Evolutionary conservation across 768 basidiomycete species (phyloP), one percentile per base, ranked within the genome.

Genomic region (Termitomyces sp.): DNA sequence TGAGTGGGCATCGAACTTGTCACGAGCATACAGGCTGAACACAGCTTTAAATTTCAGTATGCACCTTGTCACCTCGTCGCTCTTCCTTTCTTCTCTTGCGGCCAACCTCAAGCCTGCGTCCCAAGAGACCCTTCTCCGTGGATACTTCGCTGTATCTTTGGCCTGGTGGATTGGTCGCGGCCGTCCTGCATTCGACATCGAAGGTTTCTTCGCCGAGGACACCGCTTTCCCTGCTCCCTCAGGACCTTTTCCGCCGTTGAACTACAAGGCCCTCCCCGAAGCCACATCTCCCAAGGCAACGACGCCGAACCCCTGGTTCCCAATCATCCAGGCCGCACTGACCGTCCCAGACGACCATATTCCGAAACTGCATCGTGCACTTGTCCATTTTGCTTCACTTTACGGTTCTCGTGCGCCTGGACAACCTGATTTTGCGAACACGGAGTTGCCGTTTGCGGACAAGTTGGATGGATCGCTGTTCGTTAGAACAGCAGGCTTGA

Each of bases 381-480:
- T 85, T 38, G 72, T 74, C 16, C 79, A 82, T 65, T 80, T 75
- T 53, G 75, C 69, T 5, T 51, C 62, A 10, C 29, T 78, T 49
- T 85, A 80, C 49, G 83, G 82, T 10, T 59, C 64, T 31, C 71
- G 79, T 38, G 56, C 60, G 9, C 49, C 62, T 19, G 63, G 65
- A 16, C 42, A 56, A 45, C 47, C 60, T 29, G 58, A 66, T 54
- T 65, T 69, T 49, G 62, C 69, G 27, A 63, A 63, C 1, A 76
- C 76, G 12, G 73, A 82, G 49, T 68, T 86, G 42, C 71, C 75
- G 14, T 85, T 80, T n/a, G 77, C 75, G 6, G 81, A 82, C 52
- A 65, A 71, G 40, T 61, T 80, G 29, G 87, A 89, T 65, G 87
- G 87, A 9, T 81, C 80, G 17, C 62, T 90, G 47, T 90, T 90